Percentiles rank a stretch among this genome's conserved stretches.
phyloP scores from a whole-genome alignment of 2,329 filamentous ascomycete genomes.

The Cercospora sp. region DNA sequence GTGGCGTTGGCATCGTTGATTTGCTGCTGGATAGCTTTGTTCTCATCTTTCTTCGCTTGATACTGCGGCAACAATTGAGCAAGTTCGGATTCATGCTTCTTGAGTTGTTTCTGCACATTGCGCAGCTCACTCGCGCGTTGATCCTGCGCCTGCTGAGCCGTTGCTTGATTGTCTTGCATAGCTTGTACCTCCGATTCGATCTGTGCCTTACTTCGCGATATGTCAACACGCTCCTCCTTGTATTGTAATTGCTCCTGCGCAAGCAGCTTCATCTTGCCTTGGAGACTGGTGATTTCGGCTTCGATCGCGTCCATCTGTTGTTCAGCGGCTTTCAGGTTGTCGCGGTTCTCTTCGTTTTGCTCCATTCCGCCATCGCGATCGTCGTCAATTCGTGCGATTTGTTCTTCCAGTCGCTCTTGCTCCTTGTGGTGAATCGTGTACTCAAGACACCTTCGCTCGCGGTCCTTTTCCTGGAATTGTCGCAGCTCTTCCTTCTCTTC shows the following conservation, averaged over 20 bases:
- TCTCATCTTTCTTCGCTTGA: slow-evolving; percentile 69
- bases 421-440: slow-evolving; percentile 93
- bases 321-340: slow-evolving; percentile 68
- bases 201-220: slow-evolving; percentile 76
- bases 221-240: slow-evolving; percentile 84
- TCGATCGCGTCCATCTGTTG: slow-evolving; percentile 79
- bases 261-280: slow-evolving; percentile 80
- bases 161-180: slow-evolving; percentile 77
- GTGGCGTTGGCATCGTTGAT: slow-evolving; percentile 74
- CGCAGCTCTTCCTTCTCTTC: slow-evolving; percentile 96
- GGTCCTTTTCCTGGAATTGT: slow-evolving; percentile 91
- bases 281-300: slow-evolving; percentile 73
- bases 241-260: slow-evolving; percentile 82
- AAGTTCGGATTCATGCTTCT: slow-evolving; percentile 74
- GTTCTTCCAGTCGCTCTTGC: slow-evolving; percentile 73
- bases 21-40: slow-evolving; percentile 67
- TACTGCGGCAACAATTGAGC: slow-evolving; percentile 74
- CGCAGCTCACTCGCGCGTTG: slow-evolving; percentile 72
- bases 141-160: slow-evolving; percentile 69
- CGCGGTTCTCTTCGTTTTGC: slow-evolving; percentile 42
- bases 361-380: slow-evolving; percentile 76
- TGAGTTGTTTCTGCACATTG: slow-evolving; percentile 71
- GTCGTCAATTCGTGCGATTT: slow-evolving; percentile 80
- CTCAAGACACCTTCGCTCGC: slow-evolving; percentile 85
- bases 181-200: slow-evolving; percentile 81